These are phyloP conservation scores for Helianthus tuberosus DNA, from an alignment of 129 eudicot genomes.

Conservation along the genomic window DNA sequence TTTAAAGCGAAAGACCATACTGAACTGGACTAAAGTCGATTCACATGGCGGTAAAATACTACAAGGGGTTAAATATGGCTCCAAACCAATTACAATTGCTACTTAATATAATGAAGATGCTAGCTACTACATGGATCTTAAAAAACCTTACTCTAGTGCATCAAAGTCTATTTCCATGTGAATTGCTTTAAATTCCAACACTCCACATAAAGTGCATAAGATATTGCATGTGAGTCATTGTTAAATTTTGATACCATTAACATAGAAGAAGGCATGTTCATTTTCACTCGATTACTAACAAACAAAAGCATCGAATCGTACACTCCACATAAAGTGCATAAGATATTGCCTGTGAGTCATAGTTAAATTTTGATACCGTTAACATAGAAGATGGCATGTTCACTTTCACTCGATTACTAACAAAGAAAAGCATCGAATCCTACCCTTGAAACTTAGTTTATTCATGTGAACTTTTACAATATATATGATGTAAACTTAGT, in stretches of 20 bases:
- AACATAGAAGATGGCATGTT: neutral
- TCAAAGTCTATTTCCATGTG: too few relatives aligned
- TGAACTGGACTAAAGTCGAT: neutral
- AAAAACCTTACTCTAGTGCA: too few relatives aligned
- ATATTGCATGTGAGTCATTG: neutral
- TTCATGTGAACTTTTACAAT: neutral
- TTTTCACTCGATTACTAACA: neutral
- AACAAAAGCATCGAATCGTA: neutral
- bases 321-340: neutral
- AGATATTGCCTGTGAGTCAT: neutral
- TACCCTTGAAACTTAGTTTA: neutral
- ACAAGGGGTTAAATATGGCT: neutral
- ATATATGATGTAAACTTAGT: neutral
- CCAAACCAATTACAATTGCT: neutral
- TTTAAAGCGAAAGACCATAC: neutral
- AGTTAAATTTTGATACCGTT: neutral
- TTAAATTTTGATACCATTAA: neutral
- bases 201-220: neutral
- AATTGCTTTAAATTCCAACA: neutral
- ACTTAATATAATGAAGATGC: neutral
- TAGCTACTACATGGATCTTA: neutral
- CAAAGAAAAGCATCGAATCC: neutral
- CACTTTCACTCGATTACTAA: neutral
- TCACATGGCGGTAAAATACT: neutral
- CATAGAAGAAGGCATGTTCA: neutral